These are phyloP conservation scores for Thymus mandschuricus DNA, from an alignment of 257 asterid species.

Conservation along the genomic window DNA sequence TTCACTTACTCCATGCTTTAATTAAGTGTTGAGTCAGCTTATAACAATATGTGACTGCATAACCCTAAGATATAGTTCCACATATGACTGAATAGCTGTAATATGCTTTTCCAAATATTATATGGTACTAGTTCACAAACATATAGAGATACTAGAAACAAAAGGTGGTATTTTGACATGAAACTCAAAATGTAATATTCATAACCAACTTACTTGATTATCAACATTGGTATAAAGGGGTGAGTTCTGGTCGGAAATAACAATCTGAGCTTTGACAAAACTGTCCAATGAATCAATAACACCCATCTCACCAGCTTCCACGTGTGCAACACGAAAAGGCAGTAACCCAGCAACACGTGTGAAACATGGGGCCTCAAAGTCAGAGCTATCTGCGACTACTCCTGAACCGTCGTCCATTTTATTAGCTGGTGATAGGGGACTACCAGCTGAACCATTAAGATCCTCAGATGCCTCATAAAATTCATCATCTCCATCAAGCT, in stretches of 20 bases:
- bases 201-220: conserved; percentile 59
- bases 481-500: conserved; percentile 82
- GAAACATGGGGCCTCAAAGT: conserved; percentile 67
- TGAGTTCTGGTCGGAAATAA: conserved; percentile 75
- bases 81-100: too few relatives aligned
- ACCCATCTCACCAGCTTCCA: conserved; percentile 55
- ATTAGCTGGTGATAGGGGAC: conserved; percentile 49
- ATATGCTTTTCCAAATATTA: too few relatives aligned
- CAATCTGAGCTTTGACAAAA: conserved; percentile 92
- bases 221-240: conserved; percentile 67
- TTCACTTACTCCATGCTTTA: neutral
- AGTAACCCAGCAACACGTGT: conserved; percentile 71
- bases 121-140: too few relatives aligned
- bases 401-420: neutral
- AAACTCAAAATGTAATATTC: neutral
- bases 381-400: conserved; percentile 34
- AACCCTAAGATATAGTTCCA: too few relatives aligned
- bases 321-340: conserved; percentile 51
- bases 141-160: too few relatives aligned
- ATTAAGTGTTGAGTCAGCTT: neutral
- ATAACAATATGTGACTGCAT: too few relatives aligned
- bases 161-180: neutral
- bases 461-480: conserved; percentile 89
- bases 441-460: conserved; percentile 68
- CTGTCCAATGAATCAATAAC: conserved; percentile 65